Evolutionary conservation across 768 basidiomycete genomes (phyloP).

Genomic region (Pisolithus marmoratus): DNA sequence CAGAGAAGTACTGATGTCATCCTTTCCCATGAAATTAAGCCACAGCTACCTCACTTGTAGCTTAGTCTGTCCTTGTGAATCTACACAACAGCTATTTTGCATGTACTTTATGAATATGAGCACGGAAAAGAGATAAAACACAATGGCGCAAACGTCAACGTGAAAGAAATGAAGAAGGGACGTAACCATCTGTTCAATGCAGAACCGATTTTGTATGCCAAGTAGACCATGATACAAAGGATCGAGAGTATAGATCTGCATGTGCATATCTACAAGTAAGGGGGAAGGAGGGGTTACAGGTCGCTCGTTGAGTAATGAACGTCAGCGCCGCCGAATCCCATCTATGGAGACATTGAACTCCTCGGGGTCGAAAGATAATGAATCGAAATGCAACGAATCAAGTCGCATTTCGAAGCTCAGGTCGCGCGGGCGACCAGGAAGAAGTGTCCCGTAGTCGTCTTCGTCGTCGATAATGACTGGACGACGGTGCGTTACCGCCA

Average conservation of each 20-base stretch:
- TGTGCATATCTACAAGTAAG: neutral
- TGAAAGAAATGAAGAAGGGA: too few relatives aligned
- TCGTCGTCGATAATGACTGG: conserved; percentile 1
- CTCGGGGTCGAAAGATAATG: conserved; percentile 61
- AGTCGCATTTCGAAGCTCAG: conserved; percentile 59
- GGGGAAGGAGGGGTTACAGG: too few relatives aligned
- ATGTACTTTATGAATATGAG: too few relatives aligned
- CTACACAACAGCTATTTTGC: too few relatives aligned
- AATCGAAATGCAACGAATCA: conserved; percentile 70
- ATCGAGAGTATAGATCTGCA: too few relatives aligned
- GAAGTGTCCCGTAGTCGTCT: neutral
- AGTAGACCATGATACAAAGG: too few relatives aligned
- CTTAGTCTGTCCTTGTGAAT: too few relatives aligned
- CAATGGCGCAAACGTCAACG: too few relatives aligned
- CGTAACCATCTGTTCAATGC: too few relatives aligned
- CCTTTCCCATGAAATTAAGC: neutral
- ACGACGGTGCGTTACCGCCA: conserved; percentile 2
- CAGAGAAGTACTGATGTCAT: conserved; percentile 54
- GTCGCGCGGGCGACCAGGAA: conserved; percentile 27
- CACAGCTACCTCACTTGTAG: too few relatives aligned
- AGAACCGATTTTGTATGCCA: too few relatives aligned
- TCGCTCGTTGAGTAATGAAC: neutral
- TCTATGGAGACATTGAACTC: conserved; percentile 36
- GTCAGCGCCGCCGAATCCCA: conserved; percentile 10
- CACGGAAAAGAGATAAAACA: too few relatives aligned